Percentiles rank a stretch among this genome's conserved stretches.
Evolutionary conservation across 306 rosid species (phyloP).

Genomic region (Begonia fuchsioides): DNA sequence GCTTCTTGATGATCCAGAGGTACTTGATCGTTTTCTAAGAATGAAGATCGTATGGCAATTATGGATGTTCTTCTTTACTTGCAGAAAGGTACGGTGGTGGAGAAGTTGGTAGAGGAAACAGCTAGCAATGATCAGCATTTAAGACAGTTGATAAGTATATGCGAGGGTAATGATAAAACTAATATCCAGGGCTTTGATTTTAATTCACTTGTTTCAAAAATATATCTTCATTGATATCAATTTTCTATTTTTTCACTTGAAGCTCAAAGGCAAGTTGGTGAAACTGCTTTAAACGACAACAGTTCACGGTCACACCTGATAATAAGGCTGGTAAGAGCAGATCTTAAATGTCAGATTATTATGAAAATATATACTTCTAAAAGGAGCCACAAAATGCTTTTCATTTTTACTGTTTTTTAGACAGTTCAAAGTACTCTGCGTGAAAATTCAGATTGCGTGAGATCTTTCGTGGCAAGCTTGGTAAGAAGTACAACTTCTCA

Average conservation of each 20-base stretch:
- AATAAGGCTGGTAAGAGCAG: conserved; percentile 65
- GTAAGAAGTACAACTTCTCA: conserved; percentile 24
- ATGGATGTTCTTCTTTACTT: conserved; percentile 3
- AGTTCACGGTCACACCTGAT: conserved; percentile 99
- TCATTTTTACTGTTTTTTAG: conserved; percentile 25
- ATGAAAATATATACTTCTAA: no score
- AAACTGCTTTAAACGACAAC: conserved; percentile 88
- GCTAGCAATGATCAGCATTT: conserved; percentile 77
- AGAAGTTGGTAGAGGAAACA: conserved; percentile 89
- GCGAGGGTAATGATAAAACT: conserved; percentile 53
- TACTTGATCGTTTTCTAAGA: conserved; percentile 6
- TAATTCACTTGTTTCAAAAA: not conserved
- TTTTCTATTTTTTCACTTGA: conserved; percentile 15
- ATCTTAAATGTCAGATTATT: not conserved
- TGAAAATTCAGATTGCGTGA: conserved; percentile 69
- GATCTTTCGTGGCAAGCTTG: conserved; percentile 92
- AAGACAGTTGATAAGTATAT: conserved; percentile 78
- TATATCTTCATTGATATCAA: not conserved
- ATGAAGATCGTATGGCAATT: not conserved
- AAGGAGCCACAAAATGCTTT: no score
- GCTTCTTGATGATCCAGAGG: conserved; percentile 98
- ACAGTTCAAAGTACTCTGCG: conserved; percentile 85
- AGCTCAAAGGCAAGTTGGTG: conserved; percentile 99
- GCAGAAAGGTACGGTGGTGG: conserved; percentile 98
- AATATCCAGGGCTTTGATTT: not conserved